Base-by-base conservation (phyloP, 805 yeast genomes). In the Blastobotrys peoriensis region DNA sequence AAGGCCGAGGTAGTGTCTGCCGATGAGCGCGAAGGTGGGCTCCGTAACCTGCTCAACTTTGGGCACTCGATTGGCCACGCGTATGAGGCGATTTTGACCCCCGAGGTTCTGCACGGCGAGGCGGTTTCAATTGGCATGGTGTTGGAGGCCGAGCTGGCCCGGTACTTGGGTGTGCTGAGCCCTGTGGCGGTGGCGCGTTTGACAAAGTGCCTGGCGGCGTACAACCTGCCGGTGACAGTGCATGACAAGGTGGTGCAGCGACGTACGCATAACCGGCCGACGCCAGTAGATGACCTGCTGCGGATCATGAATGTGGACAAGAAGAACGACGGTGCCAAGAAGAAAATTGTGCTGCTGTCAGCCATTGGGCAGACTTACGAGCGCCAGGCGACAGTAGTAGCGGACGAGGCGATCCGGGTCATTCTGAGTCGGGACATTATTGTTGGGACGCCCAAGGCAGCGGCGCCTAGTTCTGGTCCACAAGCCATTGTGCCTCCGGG, bases 1-100 rank as follows among this genome's bases (percentile, higher is more conserved):
- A 93, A 93, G 66, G 96, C 98, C 3, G 85, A 80, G 52, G 98
- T 93, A 39, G 98, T 93, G 13, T 77, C 95, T 2, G 73, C 80
- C 15, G 98, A 93, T 66, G 98, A 93, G 66, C 83, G 95, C 58
- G 98, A 93, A 66, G 87, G 96, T 40, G 93, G 96, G 3, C 74
- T 93, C 53, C 77, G 98, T 67, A 93, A 93, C 64, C 68, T 93
- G 52, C 73, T 93, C 48, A 93, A 93, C 66, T 93, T 91, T 61
- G 98, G 98, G 28, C 98, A 93, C 64, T 78, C 96, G 22, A 89
- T 93, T 57, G 98, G 98, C 37, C 98, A 93, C 64, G 98, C 98
- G 17, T 88, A 84, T 53, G 98, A 93, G 69, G 98, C 98, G n/a
- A 80, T 93, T 28, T 72, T 93, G 50, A 89, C 98, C 3, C 98